Conservation (phyloP, 2,329 filamentous ascomycete species). For the Aureobasidium sp. region DNA sequence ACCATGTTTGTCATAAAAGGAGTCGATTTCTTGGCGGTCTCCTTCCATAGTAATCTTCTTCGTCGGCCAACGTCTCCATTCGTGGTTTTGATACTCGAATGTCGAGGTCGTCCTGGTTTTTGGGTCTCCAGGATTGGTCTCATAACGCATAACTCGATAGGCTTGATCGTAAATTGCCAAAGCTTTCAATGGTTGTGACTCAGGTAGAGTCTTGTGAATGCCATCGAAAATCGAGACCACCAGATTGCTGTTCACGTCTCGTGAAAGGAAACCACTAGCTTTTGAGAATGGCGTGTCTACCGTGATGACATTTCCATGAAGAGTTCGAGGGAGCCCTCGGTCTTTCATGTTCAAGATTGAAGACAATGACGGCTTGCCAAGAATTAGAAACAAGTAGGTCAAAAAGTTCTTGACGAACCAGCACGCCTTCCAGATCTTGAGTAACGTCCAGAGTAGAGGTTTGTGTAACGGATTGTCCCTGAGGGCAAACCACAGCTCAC, state of each 20-base stretch:
- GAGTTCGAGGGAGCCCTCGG: conserved; percentile 14
- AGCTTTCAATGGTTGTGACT: conserved; percentile 2
- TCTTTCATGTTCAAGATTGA: conserved; percentile 7
- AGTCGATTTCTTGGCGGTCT: conserved; percentile 1
- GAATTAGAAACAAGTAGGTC: conserved; percentile 14
- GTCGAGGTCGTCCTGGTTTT: background rate
- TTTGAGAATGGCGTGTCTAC: conserved; percentile 17
- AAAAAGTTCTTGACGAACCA: conserved; percentile 18
- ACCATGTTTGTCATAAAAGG: conserved; percentile 17
- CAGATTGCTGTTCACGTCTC: conserved; percentile 9
- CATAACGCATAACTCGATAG: conserved; percentile 13
- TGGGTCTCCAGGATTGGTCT: conserved; percentile 5
- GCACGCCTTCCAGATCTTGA: conserved; percentile 19
- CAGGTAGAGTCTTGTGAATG: background rate
- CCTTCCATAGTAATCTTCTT: conserved; percentile 11
- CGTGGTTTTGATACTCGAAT: conserved; percentile 15
- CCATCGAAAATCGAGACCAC: conserved; percentile 15
- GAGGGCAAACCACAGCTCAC: conserved; percentile 17
- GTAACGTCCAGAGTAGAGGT: conserved; percentile 14
- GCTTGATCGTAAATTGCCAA: conserved; percentile 15
- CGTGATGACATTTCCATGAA: conserved; percentile 13
- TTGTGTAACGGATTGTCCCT: conserved; percentile 3
- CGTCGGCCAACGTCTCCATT: conserved; percentile 17
- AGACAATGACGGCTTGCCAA: background rate
- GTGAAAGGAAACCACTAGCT: conserved; percentile 17